A percentile compares a stretch with the other conserved stretches of the same genome.
Conservation (phyloP, 768 basidiomycete genomes). For the Tephrocybe rancida region DNA sequence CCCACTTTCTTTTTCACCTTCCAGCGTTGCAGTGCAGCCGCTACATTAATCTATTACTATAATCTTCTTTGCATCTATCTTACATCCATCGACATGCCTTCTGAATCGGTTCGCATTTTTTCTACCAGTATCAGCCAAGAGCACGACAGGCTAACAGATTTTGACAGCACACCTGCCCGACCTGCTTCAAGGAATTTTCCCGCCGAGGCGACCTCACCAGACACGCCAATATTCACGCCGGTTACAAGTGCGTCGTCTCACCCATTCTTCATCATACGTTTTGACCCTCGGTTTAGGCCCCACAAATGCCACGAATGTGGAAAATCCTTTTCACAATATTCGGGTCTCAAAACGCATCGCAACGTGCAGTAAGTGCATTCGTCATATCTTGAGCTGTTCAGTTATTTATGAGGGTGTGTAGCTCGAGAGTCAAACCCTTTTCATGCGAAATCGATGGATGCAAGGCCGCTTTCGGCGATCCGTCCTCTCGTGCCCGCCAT, state of each 20-base stretch:
- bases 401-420: constrained; percentile 20
- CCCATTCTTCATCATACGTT: not conserved
- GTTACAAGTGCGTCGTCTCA: constrained; percentile 45
- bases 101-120: constrained; percentile 8
- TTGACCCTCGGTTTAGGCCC: constrained; percentile 37
- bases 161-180: constrained; percentile 38
- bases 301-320: constrained; percentile 52
- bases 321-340: constrained; percentile 59
- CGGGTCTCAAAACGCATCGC: constrained; percentile 61
- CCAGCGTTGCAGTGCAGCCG: constrained; percentile 31
- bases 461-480: constrained; percentile 59
- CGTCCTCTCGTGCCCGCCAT: constrained; percentile 70
- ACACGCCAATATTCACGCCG: constrained; percentile 53
- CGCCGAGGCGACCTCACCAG: constrained; percentile 65
- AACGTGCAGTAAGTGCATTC: constrained; percentile 62
- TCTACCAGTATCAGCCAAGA: not conserved
- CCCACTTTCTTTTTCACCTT: constrained; percentile 15
- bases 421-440: constrained; percentile 55
- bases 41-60: constrained; percentile 13
- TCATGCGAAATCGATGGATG: constrained; percentile 51
- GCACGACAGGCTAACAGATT: not conserved
- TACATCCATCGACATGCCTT: constrained; percentile 8
- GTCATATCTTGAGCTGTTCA: not conserved
- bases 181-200: constrained; percentile 52
- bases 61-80: not conserved